Evolutionary conservation across 129 eudicot genomes (phyloP), one percentile per base, ranked within the genome.

Genomic region (Centaurea solstitialis): DNA sequence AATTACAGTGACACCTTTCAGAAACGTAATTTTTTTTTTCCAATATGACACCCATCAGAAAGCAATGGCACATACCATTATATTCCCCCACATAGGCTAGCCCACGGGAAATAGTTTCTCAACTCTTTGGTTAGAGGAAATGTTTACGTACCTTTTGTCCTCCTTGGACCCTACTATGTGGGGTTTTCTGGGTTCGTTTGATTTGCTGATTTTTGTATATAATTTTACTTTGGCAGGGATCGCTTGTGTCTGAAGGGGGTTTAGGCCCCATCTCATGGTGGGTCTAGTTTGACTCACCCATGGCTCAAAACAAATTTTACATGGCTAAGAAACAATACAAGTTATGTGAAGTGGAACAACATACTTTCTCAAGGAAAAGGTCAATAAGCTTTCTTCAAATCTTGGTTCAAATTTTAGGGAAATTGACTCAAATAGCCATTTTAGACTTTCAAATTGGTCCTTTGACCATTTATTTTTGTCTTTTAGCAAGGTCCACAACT

Each of bases 201-300:
- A 8, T 15, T 10, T 33, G 26, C 30, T 40, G 5, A 37, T n/a
- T 10, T 67, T 4, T 7, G n/a, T 15, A 4, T 12, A 59, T 24
- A n/a, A 45, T 73, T 35, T 79, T 71, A 22, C 53, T 45, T 28
- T 80, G 75, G 66, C 84, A 86, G 90, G 90, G 87, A 43, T 83
- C 84, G 8, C 82, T 82, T 59, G 81, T 76, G 68, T 76, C 78
- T 0, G 82, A 82, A 1, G 86, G 73, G 18, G 82, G 82, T 82
- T 59, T 77, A 39, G 86, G 86, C 7, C 86, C 86, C 22, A 9
- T 76, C 70, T 82, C 86, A 13, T 82, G 86, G 86, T 82, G 86
- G 86, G 82, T 82, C 30, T 82, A 76, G 74, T 59, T 37, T 15
- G 35, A 18, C n/a, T 22, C 18, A 57, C 9, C 65, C 65, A 57